Evolutionary conservation across 2,329 filamentous ascomycete species (phyloP).

Genomic region (Stachybotrys chartarum): DNA sequence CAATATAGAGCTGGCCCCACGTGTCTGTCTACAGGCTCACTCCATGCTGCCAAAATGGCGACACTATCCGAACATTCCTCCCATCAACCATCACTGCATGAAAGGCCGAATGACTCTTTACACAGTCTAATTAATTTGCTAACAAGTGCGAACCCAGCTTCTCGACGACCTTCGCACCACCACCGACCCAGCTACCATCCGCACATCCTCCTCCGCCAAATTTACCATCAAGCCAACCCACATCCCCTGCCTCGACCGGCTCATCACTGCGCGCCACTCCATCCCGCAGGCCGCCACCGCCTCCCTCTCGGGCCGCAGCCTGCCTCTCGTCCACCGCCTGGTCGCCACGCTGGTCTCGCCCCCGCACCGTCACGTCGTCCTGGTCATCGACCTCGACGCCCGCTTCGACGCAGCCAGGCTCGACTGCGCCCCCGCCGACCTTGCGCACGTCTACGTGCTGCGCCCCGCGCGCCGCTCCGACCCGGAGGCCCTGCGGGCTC

Average conservation of each 20-base stretch:
- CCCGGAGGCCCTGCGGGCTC: conserved; percentile 19
- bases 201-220: conserved; percentile 8
- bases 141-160: conserved; percentile 1
- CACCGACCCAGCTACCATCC: conserved; percentile 12
- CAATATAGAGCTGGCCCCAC: too few relatives aligned
- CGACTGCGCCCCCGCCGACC: conserved; percentile 25
- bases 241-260: conserved; percentile 37
- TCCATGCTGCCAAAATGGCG: too few relatives aligned
- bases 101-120: too few relatives aligned
- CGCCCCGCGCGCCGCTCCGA: conserved; percentile 24
- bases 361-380: conserved; percentile 40
- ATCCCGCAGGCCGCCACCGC: conserved; percentile 40
- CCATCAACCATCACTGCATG: too few relatives aligned
- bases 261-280: conserved; percentile 42
- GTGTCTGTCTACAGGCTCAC: too few relatives aligned
- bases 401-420: conserved; percentile 48
- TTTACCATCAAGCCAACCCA: conserved; percentile 23
- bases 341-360: conserved; percentile 42
- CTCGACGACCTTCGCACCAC: conserved; percentile 15
- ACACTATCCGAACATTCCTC: too few relatives aligned
- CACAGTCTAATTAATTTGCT: too few relatives aligned
- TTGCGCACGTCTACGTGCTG: conserved; percentile 45
- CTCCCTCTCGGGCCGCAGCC: conserved; percentile 42
- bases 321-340: conserved; percentile 50
- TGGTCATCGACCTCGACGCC: conserved; percentile 47